Percentiles rank a stretch among this genome's conserved stretches.
phyloP scores from a whole-genome alignment of 331 rosid genomes.

The Arachis monticola region DNA sequence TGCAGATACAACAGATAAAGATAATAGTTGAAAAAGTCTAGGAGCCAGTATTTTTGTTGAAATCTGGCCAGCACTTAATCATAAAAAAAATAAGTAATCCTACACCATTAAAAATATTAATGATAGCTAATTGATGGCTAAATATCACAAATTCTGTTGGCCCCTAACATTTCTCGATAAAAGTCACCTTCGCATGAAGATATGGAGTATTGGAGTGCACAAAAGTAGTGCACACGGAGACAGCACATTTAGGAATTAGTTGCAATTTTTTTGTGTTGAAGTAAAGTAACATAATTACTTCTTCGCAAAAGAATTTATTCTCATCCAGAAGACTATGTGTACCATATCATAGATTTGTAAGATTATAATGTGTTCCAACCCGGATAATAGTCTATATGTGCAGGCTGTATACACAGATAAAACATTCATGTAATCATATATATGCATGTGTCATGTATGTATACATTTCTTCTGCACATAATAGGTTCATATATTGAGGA shows the following conservation, averaged over 20 bases:
- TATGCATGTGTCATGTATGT: not conserved
- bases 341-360: not conserved
- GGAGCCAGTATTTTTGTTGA: no score
- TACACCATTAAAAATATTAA: no score
- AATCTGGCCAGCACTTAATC: no score
- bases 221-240: conserved; percentile 6
- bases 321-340: not conserved
- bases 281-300: conserved; percentile 5
- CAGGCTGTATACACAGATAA: not conserved
- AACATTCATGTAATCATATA: not conserved
- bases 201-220: conserved; percentile 12
- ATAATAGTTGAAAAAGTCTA: not conserved
- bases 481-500: no score
- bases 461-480: not conserved
- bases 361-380: not conserved
- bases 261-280: conserved; percentile 10
- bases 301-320: conserved; percentile 7
- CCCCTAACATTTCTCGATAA: no score
- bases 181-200: not conserved
- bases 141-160: no score
- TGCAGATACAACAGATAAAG: conserved; percentile 20
- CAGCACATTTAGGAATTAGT: not conserved
- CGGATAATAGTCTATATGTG: not conserved
- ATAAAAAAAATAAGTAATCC: no score
- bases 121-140: no score